Evolutionary conservation across 495 filamentous ascomycete species (phyloP), one percentile per base, ranked within the genome.

Genomic region (Penicillium coffeae): DNA sequence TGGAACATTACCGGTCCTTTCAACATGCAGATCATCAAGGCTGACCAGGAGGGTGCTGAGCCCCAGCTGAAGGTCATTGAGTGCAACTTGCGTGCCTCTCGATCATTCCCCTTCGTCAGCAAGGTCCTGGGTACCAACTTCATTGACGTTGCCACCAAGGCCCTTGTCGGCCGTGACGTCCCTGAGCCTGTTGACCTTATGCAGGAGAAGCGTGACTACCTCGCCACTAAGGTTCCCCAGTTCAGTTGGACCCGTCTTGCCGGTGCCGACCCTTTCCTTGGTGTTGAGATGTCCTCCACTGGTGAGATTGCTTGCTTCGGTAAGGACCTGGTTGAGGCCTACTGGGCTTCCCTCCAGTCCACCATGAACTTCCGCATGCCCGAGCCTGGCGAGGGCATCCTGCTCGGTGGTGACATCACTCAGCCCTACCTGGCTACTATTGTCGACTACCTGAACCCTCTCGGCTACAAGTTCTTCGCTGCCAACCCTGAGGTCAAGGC

Each of bases 1-100:
- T 96, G 92, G 89, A 91, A 76, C 60, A 96, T 97, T 67, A 96
- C 89, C 14, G 92, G 92, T 35, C 92, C 92, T 30, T 97, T 96
- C 82, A 97, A 97, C 78, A 96, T 97, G 93, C 92, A 97, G 71
- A 94, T 97, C 70, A 97, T 97, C 80, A 95, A 95, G 74, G 90
- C 88, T 36, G 75, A 86, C 3, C 55, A 65, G 52, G 84, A 85
- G 47, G 85, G 83, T 40, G 84, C 81, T 21, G 80, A 87, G 55
- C 81, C 86, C 15, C 68, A 74, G 42, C 80, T 97, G 40, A 97
- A 97, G 76, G 92, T 96, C 58, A 97, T 97, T 54, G 92, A 97
- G 74, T 97, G 92, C 77, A 97, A 97, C 66, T 86, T 97, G 52
- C 93, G 92, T 57, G 93, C 93, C 36, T 97, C 92, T 38, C 90